A percentile compares a stretch with the other conserved stretches of the same genome.
These are phyloP conservation scores for Calcarisporium arbuscula DNA, from an alignment of 2,329 filamentous ascomycete genomes.

Conservation along the genomic window DNA sequence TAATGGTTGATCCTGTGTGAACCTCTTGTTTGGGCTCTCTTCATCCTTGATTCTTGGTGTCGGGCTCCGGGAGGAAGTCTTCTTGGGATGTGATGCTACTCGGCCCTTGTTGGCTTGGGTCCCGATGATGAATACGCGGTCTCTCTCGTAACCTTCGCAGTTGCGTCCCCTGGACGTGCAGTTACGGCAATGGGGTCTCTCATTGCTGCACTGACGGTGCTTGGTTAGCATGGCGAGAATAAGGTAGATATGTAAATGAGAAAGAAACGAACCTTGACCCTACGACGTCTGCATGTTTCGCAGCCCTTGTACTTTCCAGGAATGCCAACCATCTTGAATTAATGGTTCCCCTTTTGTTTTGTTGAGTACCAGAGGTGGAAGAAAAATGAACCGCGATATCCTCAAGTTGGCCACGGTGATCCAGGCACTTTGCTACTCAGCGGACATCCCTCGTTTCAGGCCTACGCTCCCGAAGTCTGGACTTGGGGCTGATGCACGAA, in stretches of 20 bases:
- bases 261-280: conserved; percentile 46
- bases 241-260: not conserved
- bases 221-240: not conserved
- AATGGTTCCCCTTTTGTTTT: too few species aligned
- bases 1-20: conserved; percentile 33
- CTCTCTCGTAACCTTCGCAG: conserved; percentile 57
- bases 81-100: conserved; percentile 50
- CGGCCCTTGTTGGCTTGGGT: conserved; percentile 47
- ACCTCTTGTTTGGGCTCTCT: conserved; percentile 19
- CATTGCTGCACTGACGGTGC: conserved; percentile 50
- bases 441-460: too few species aligned
- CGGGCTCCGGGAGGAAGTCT: conserved; percentile 21
- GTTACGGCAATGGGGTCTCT: conserved; percentile 53
- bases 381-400: too few species aligned
- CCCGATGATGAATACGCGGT: conserved; percentile 59
- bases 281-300: conserved; percentile 52
- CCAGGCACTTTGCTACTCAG: too few species aligned
- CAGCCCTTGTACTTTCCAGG: conserved; percentile 59
- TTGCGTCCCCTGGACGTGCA: conserved; percentile 50
- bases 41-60: conserved; percentile 12
- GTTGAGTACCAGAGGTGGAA: too few species aligned
- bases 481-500: too few species aligned
- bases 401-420: too few species aligned
- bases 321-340: conserved; percentile 50
- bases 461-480: too few species aligned